A percentile compares a stretch with the other conserved stretches of the same genome.
Conservation (phyloP, 805 yeast genomes). For the Komagataella pseudopastoris region DNA sequence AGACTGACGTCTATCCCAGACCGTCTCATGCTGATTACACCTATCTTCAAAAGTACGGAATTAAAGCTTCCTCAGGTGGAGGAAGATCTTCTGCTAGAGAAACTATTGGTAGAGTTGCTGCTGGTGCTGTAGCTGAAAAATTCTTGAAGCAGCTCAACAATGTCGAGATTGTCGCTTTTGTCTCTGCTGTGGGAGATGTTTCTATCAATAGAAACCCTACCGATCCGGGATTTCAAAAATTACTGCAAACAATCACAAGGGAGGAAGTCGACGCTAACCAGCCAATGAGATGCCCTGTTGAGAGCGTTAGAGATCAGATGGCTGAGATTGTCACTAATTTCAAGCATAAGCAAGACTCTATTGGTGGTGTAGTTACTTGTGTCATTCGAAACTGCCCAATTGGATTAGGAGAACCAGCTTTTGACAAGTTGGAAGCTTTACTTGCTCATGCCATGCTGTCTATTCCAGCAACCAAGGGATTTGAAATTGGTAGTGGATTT, state of each 20-base stretch:
- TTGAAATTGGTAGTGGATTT: slow-evolving; percentile 95
- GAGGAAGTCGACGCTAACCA: slow-evolving; percentile 79
- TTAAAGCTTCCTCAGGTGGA: slow-evolving; percentile 92
- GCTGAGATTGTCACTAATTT: slow-evolving; percentile 74
- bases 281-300: slow-evolving; percentile 90
- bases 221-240: slow-evolving; percentile 47
- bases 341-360: slow-evolving; percentile 80
- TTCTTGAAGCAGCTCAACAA: slow-evolving; percentile 60
- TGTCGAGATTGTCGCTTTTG: slow-evolving; percentile 94
- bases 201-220: slow-evolving; percentile 64
- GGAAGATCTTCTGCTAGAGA: slow-evolving; percentile 97
- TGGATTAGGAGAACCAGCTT: slow-evolving; percentile 97
- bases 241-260: slow-evolving; percentile 69
- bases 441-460: slow-evolving; percentile 98
- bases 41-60: slow-evolving; percentile 79
- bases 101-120: slow-evolving; percentile 97
- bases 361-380: slow-evolving; percentile 97
- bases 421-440: slow-evolving; percentile 90
- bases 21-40: slow-evolving; percentile 98
- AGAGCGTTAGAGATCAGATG: slow-evolving; percentile 60
- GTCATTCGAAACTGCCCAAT: slow-evolving; percentile 87
- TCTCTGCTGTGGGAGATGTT: slow-evolving; percentile 78
- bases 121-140: slow-evolving; percentile 97
- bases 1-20: slow-evolving; percentile 90
- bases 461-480: slow-evolving; percentile 95